Evolutionary conservation across 805 yeast genomes (phyloP).

Genomic region (Schwanniomyces pseudopolymorphus): DNA sequence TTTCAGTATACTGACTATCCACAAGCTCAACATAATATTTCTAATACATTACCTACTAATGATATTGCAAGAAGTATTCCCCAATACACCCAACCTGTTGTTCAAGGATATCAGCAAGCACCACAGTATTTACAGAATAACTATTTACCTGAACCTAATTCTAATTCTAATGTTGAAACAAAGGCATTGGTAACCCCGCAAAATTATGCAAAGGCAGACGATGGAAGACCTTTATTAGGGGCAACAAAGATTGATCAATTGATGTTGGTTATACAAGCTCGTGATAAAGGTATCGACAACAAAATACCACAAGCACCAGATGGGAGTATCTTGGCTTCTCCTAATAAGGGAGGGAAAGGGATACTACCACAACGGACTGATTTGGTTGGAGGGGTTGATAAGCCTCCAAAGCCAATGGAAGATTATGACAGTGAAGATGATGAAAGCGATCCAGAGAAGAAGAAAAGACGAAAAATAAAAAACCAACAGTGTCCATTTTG

Average conservation of each 20-base stretch:
- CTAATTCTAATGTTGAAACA: not conserved
- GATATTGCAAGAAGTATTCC: slow-evolving; percentile 8
- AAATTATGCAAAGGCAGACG: slow-evolving; percentile 50
- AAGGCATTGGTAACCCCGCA: slow-evolving; percentile 45
- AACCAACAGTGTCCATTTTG: slow-evolving; percentile 76
- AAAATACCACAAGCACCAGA: slow-evolving; percentile 64
- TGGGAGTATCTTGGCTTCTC: slow-evolving; percentile 60
- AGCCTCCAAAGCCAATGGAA: slow-evolving; percentile 42
- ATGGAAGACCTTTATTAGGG: slow-evolving; percentile 71
- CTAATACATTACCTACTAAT: slow-evolving; percentile 3
- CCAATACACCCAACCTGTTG: slow-evolving; percentile 11
- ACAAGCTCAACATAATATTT: slow-evolving; percentile 4
- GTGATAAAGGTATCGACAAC: slow-evolving; percentile 72
- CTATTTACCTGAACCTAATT: slow-evolving; percentile 3
- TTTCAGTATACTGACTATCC: slow-evolving; percentile 11
- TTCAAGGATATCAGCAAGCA: slow-evolving; percentile 7
- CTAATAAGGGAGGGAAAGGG: slow-evolving; percentile 23
- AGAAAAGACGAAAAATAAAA: slow-evolving; percentile 36
- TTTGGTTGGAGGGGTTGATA: slow-evolving; percentile 78
- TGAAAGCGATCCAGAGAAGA: slow-evolving; percentile 13
- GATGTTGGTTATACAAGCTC: slow-evolving; percentile 88
- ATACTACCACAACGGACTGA: slow-evolving; percentile 56
- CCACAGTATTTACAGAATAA: slow-evolving; percentile 3
- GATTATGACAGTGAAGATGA: slow-evolving; percentile 9
- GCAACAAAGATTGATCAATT: slow-evolving; percentile 88